Conservation (phyloP, 2,329 filamentous ascomycete genomes). For the Fusarium papillatum region DNA sequence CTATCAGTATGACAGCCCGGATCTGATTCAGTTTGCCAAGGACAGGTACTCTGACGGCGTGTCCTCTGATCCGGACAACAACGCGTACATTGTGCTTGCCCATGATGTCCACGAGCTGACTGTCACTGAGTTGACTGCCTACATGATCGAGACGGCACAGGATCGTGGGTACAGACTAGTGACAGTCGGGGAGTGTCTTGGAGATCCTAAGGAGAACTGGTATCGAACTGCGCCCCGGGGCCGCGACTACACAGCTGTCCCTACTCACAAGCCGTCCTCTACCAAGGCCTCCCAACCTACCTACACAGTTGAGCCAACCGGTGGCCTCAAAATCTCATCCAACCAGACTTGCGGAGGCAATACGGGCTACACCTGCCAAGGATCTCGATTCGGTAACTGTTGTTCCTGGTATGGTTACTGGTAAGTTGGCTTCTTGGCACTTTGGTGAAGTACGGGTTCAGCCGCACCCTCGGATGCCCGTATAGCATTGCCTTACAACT, state of each 20-base stretch:
- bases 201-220: conserved; percentile 65
- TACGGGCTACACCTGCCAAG: conserved; percentile 52
- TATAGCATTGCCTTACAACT: background rate
- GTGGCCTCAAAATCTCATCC: conserved; percentile 44
- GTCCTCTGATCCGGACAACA: conserved; percentile 46
- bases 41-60: conserved; percentile 50
- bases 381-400: conserved; percentile 53
- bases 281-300: conserved; percentile 26
- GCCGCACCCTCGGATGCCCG: background rate
- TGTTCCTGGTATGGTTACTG: conserved; percentile 58
- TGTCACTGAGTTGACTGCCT: conserved; percentile 55
- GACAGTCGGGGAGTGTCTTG: conserved; percentile 70
- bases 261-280: conserved; percentile 23
- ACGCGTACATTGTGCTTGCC: conserved; percentile 64
- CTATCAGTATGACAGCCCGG: conserved; percentile 64
- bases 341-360: conserved; percentile 54
- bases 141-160: conserved; percentile 58
- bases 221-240: conserved; percentile 55
- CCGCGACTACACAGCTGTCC: conserved; percentile 21
- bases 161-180: conserved; percentile 60
- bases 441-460: background rate
- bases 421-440: conserved; percentile 39
- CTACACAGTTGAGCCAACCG: conserved; percentile 31
- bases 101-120: conserved; percentile 66
- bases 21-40: conserved; percentile 63